phyloP scores from a whole-genome alignment of 148 eudicot genomes.

The Rhododendron vialii region DNA sequence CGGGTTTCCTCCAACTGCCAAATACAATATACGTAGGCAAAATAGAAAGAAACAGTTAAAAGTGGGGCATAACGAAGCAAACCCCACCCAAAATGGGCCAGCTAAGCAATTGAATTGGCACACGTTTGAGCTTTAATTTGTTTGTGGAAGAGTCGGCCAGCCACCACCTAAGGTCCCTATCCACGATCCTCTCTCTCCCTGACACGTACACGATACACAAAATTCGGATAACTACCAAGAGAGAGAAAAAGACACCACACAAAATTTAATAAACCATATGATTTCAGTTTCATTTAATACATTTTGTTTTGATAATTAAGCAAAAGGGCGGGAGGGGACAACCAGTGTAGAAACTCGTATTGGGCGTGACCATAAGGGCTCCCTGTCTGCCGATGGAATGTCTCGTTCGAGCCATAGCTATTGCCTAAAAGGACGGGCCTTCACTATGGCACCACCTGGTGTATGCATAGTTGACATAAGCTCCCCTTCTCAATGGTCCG shows the following conservation, averaged over 20 bases:
- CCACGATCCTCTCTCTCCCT: background rate
- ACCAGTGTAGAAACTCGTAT: too few species aligned
- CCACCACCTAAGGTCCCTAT: background rate
- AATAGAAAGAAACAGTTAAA: background rate
- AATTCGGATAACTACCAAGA: background rate
- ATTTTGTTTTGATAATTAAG: too few species aligned
- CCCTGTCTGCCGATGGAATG: too few species aligned
- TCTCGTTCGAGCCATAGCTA: too few species aligned
- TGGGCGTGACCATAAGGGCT: too few species aligned
- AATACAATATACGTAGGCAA: background rate
- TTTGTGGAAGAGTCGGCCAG: background rate
- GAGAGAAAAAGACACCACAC: background rate
- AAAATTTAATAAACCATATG: background rate
- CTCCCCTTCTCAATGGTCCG: too few species aligned
- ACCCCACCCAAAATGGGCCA: background rate
- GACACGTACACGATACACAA: background rate
- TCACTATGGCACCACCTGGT: too few species aligned
- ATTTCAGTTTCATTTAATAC: background rate
- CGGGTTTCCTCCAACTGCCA: background rate
- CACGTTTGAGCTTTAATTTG: background rate
- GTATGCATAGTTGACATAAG: too few species aligned
- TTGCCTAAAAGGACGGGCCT: too few species aligned
- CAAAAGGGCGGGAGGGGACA: too few species aligned
- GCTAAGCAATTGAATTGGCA: background rate
- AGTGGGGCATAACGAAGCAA: background rate